A percentile compares a stretch with the other conserved stretches of the same genome.
Evolutionary conservation across 768 basidiomycete genomes (phyloP).

Genomic region (Exsudoporus frostii): DNA sequence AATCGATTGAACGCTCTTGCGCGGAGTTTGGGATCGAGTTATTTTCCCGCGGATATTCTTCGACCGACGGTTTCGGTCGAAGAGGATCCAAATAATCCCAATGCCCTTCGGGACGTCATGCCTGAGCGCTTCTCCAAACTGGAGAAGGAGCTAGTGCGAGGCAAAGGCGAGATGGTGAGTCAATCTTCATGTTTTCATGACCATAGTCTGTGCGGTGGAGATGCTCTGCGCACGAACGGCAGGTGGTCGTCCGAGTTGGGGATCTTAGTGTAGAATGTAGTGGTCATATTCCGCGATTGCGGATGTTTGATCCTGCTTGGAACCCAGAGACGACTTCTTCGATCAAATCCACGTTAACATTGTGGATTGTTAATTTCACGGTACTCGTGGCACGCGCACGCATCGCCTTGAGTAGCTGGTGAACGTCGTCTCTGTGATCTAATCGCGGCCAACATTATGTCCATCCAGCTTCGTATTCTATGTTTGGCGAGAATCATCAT

Average conservation of each 20-base stretch:
- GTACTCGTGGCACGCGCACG: neutral
- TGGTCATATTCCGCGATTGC: neutral
- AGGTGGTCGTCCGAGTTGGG: neutral
- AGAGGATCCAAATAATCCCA: conserved; percentile 36
- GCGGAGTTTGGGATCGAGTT: conserved; percentile 58
- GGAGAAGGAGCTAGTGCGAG: conserved; percentile 81
- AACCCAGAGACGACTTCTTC: neutral
- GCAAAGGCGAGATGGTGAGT: conserved; percentile 83
- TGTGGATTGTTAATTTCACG: neutral
- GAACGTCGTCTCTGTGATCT: neutral
- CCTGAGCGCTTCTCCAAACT: conserved; percentile 77
- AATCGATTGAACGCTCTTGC: conserved; percentile 60
- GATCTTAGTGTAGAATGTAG: neutral
- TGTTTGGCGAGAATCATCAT: neutral
- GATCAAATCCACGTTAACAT: neutral
- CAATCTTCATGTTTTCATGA: neutral
- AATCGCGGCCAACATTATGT: neutral
- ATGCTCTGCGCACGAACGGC: neutral
- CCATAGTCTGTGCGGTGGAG: neutral
- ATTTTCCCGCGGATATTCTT: conserved; percentile 54
- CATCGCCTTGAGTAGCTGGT: neutral
- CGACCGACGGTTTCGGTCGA: conserved; percentile 44
- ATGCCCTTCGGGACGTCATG: conserved; percentile 64
- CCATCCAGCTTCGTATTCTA: neutral
- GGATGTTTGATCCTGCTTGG: neutral